Evolutionary conservation across 805 yeast species (phyloP).

Genomic region (Cyberlindnera americana): DNA sequence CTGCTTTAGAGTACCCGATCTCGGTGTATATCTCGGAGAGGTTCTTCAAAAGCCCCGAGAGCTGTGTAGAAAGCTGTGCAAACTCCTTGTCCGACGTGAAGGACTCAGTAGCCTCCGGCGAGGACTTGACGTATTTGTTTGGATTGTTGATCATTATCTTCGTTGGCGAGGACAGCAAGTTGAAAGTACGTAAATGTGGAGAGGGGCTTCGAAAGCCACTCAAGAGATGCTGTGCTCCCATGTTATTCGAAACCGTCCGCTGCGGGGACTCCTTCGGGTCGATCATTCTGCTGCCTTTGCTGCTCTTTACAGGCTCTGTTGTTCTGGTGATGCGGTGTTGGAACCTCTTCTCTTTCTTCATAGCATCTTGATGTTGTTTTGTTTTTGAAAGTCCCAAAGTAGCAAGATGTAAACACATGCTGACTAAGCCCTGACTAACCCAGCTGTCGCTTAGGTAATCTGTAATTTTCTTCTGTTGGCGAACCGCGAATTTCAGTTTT

Average conservation of each 20-base stretch:
- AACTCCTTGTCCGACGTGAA: slow-evolving; percentile 10
- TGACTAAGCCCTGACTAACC: no score
- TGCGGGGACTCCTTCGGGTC: not conserved
- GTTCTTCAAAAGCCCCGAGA: slow-evolving; percentile 30
- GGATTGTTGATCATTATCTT: slow-evolving; percentile 17
- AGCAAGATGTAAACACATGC: slow-evolving; percentile 14
- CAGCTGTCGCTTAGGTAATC: not conserved
- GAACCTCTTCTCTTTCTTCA: not conserved
- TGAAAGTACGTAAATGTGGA: slow-evolving; percentile 15
- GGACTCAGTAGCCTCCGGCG: slow-evolving; percentile 3
- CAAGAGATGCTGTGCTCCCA: slow-evolving; percentile 2
- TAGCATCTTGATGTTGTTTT: not conserved
- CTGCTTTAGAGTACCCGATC: slow-evolving; percentile 53
- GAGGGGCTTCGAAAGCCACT: slow-evolving; percentile 17
- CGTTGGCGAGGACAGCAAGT: slow-evolving; percentile 26
- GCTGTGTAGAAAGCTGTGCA: slow-evolving; percentile 17
- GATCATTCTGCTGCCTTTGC: not conserved
- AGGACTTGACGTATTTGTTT: slow-evolving; percentile 6
- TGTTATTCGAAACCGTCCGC: not conserved
- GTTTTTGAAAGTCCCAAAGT: slow-evolving; percentile 14
- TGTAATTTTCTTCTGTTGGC: not conserved
- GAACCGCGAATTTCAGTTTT: not conserved
- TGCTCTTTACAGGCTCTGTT: no score
- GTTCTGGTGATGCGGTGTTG: not conserved
- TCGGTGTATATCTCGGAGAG: slow-evolving; percentile 45